Evolutionary conservation across 1,139 yeast species (phyloP), one percentile per base, ranked within the genome.

Genomic region (Pneumocystis jirovecii): DNA sequence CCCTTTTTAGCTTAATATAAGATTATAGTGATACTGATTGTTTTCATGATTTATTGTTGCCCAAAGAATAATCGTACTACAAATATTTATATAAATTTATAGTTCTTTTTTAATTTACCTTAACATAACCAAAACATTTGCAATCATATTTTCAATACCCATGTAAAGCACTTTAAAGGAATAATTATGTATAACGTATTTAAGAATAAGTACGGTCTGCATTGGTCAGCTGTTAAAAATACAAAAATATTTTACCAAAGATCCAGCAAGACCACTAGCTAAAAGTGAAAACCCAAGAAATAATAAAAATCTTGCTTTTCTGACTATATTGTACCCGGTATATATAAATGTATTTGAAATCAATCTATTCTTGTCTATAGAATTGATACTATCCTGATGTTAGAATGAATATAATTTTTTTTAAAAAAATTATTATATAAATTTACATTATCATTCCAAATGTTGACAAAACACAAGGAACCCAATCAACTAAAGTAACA

Each of bases 211-310:
- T 21, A 93, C 93, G 74, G 67, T 66, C 67, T 65, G 37, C 10
- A 21, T 4, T 34, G 3, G 15, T 31, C 25, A 31, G 37, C 2
- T 17, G 8, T 39, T n/a, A 19, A 7, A 35, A 34, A 31, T 44
- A n/a, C 34, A 7, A 12, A 17, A n/a, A n/a, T 5, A 15, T 44
- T 57, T 12, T 65, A 90, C 90, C 70, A 93, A 83, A 7, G 95
- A 85, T 1, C 97, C 97, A 29, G 97, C 90, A 69, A 93, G 79
- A 0, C 98, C 98, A 64, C 97, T 95, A 0, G 97, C 97, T 68
- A 93, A 80, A 64, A 91, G 79, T 1, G 96, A 87, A 75, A 93
- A 93, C 10, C 99, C 99, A 71, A 89, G 79, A 74, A 95, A 93
- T 68, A 93, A 79, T 19, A 95, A 85, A 45, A 90, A 85, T 71